Evolutionary conservation across 2,329 filamentous ascomycete species (phyloP).

Genomic region (Sclerotinia spermophila): DNA sequence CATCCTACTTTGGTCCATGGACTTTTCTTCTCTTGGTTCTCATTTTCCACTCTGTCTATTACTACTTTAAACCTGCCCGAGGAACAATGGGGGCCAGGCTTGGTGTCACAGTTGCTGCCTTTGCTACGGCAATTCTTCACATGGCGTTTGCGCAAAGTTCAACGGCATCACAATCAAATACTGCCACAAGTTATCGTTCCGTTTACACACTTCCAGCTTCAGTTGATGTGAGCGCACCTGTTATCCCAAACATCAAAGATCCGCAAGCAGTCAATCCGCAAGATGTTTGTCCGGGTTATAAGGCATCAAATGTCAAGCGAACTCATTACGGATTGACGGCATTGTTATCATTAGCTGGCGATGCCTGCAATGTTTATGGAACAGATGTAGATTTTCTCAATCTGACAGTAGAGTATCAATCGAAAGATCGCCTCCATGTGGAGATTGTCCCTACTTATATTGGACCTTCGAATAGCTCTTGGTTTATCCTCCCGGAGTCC

Average conservation of each 20-base stretch:
- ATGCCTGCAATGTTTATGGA: conserved; percentile 73
- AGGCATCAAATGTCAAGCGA: conserved; percentile 55
- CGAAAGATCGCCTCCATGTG: conserved; percentile 62
- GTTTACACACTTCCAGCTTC: conserved; percentile 47
- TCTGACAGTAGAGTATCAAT: conserved; percentile 66
- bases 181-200: conserved; percentile 26
- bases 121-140: conserved; percentile 21
- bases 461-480: conserved; percentile 57
- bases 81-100: conserved; percentile 23
- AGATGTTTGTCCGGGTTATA: conserved; percentile 62
- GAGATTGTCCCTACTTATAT: conserved; percentile 66
- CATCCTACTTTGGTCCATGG: not conserved
- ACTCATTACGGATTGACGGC: conserved; percentile 60
- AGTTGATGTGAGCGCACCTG: conserved; percentile 44
- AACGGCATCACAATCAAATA: conserved; percentile 18
- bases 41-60: not conserved
- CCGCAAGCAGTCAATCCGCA: conserved; percentile 55
- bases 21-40: not conserved
- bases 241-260: conserved; percentile 63
- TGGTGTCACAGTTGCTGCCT: conserved; percentile 20
- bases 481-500: conserved; percentile 63
- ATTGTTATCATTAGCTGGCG: conserved; percentile 64
- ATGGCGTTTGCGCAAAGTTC: conserved; percentile 22
- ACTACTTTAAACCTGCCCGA: not conserved
- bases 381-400: conserved; percentile 65